phyloP scores from a whole-genome alignment of 768 basidiomycete genomes.

The Suillus brevipes region DNA sequence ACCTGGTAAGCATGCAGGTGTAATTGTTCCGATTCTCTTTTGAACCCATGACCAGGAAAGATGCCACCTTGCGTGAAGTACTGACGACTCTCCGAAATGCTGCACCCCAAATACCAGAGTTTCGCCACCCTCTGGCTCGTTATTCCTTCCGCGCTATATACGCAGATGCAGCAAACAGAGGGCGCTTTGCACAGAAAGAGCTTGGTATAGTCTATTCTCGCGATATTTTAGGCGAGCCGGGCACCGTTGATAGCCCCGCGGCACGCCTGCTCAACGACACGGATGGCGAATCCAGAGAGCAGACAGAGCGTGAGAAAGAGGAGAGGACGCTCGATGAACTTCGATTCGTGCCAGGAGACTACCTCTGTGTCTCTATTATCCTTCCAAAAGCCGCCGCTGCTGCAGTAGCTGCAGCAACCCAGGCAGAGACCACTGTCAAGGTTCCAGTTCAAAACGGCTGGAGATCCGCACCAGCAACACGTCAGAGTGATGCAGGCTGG shows the following conservation, averaged over 20 bases:
- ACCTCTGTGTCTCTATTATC: slow-evolving; percentile 69
- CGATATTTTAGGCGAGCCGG: slow-evolving; percentile 82
- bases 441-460: slow-evolving; percentile 38
- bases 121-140: slow-evolving; percentile 78
- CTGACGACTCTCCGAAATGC: slow-evolving; percentile 74
- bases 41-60: slow-evolving; percentile 54
- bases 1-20: slow-evolving; percentile 55
- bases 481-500: slow-evolving; percentile 44
- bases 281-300: slow-evolving; percentile 32
- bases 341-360: slow-evolving; percentile 80
- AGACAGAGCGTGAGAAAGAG: slow-evolving; percentile 51
- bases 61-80: slow-evolving; percentile 78
- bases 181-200: slow-evolving; percentile 73
- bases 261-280: slow-evolving; percentile 59
- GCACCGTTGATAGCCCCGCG: slow-evolving; percentile 55
- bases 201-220: slow-evolving; percentile 81
- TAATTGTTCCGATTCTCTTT: neutral
- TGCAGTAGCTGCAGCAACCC: slow-evolving; percentile 43
- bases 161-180: slow-evolving; percentile 71
- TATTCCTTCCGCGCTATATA: slow-evolving; percentile 82
- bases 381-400: slow-evolving; percentile 61
- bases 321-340: slow-evolving; percentile 79
- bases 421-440: slow-evolving; percentile 45
- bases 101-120: slow-evolving; percentile 67
- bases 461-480: slow-evolving; percentile 37